Conservation (phyloP, 331 rosid species). For the Cydonia oblonga region DNA sequence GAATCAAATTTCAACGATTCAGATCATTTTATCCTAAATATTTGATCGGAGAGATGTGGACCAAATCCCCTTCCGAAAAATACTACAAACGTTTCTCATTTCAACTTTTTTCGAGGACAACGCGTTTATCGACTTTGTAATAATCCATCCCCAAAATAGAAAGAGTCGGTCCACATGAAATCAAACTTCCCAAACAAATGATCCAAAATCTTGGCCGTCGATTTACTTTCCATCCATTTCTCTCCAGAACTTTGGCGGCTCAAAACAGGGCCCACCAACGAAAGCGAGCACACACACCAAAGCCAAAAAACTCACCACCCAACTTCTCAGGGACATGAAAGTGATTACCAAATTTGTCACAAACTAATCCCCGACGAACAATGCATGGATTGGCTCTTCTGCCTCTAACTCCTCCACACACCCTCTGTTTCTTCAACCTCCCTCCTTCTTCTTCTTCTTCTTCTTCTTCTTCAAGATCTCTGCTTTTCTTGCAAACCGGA, state of each 20-base stretch:
- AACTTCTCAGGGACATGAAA: not conserved
- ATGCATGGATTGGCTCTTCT: slow-evolving; percentile 42
- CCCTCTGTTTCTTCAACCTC: not conserved
- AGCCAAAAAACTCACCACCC: not conserved
- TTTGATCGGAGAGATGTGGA: no score
- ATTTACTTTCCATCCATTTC: not conserved
- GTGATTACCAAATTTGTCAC: not conserved
- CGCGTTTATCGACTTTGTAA: no score
- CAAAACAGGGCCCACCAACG: not conserved
- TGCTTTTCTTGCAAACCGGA: slow-evolving; percentile 22
- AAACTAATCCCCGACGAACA: slow-evolving; percentile 20
- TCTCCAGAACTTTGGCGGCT: not conserved
- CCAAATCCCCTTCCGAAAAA: no score
- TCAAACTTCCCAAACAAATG: not conserved
- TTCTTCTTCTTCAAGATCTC: slow-evolving; percentile 18
- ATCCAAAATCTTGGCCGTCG: not conserved
- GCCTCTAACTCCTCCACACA: slow-evolving; percentile 15
- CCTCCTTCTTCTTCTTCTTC: not conserved
- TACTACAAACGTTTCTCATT: no score
- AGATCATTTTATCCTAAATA: no score
- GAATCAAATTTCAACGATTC: no score
- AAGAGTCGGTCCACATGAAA: not conserved
- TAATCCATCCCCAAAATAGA: not conserved
- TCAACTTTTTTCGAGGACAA: no score
- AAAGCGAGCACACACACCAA: no score